Evolutionary conservation across 2,329 filamentous ascomycete genomes (phyloP).

Genomic region (Beauveria medogensis): DNA sequence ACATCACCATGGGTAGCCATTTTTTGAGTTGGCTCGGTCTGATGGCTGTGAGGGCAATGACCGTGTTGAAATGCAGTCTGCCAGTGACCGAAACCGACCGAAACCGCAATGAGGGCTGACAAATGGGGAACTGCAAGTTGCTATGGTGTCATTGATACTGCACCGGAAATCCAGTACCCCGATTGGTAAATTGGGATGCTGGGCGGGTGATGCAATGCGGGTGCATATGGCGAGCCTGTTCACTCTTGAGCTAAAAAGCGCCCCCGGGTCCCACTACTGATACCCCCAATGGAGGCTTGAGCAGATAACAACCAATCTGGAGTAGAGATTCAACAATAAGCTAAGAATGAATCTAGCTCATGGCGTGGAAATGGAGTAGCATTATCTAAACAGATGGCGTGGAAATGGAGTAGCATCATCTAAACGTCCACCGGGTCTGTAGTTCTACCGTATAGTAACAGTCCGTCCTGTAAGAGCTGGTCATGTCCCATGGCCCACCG

Average conservation of each 20-base stretch:
- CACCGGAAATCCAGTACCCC: neutral
- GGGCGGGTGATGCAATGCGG: constrained; percentile 7
- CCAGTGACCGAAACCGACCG: neutral
- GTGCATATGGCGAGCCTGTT: constrained; percentile 5
- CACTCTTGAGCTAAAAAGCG: neutral
- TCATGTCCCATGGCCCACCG: neutral
- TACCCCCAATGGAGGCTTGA: neutral
- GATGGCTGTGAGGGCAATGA: neutral
- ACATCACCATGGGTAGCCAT: neutral
- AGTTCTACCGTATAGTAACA: neutral
- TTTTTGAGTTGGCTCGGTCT: neutral
- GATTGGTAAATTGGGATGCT: neutral
- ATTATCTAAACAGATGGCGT: neutral
- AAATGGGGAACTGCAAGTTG: neutral
- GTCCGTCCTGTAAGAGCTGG: neutral
- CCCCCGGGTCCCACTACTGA: neutral
- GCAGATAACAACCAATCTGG: neutral
- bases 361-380: neutral
- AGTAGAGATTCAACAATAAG: neutral
- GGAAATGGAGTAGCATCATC: neutral
- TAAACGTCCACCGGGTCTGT: neutral
- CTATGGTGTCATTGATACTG: neutral
- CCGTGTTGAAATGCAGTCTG: neutral
- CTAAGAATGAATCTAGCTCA: neutral
- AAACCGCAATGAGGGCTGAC: neutral